Evolutionary conservation across 768 basidiomycete species (phyloP), one percentile per base, ranked within the genome.

Genomic region (Tremella mesenterica): DNA sequence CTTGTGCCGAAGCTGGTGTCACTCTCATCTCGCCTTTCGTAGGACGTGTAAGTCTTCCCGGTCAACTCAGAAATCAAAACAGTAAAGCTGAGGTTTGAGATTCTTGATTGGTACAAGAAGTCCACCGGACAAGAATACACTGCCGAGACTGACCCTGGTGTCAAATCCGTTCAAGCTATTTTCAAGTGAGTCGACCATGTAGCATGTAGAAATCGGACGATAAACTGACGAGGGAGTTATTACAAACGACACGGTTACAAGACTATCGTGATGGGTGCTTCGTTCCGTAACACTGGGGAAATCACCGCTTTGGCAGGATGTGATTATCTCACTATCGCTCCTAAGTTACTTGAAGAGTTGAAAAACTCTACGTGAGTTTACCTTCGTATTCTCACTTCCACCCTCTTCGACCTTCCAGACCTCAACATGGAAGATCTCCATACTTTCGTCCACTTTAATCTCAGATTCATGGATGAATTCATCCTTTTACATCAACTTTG

Each of bases 41-140:
- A 75, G 95, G 92, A 59, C 88, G 91, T 75, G 87, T 89, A 78
- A 75, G 86, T 77, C 16, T 23, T 21, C 29, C 27, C 38, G 4
- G 9, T 20, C 41, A 7, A n/a, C 36, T 47, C 28, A 12, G 13
- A 13, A 1, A 33, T 2, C 41, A 21, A 38, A 2, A 16, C 5
- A 27, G 14, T 36, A 16, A 33, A 30, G 30, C 25, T 47, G 34
- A 20, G 14, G 28, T 38, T 14, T 34, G 63, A 88, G 87, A 99
- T 97, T 73, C 86, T 99, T 61, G 95, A 99, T 77, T 99, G 91
- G 91, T 83, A 99, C 85, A 99, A 99, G 83, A 88, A 89, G 77
- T 53, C 61, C 23, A 74, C 68, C 52, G 89, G 89, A 44, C 85
- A 86, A 78, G 80, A 78, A 70, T 97, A 91, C 79, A 81, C 83